A percentile compares a stretch with the other conserved stretches of the same genome.
phyloP scores from a whole-genome alignment of 192 early-diverging fungal genomes.

The Umbelopsis sp. region DNA sequence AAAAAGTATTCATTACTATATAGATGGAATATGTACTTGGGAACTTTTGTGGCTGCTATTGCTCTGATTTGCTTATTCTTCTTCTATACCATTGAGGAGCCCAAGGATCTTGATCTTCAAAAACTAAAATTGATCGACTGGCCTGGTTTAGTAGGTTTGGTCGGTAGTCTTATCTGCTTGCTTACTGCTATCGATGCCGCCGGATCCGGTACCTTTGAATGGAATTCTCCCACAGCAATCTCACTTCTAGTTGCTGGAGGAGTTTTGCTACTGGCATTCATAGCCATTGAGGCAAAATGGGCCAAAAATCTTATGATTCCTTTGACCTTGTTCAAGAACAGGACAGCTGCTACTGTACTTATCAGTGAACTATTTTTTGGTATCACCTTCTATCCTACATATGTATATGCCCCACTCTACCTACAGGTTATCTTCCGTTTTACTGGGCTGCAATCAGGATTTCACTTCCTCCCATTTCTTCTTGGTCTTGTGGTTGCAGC shows the following conservation, averaged over 20 bases:
- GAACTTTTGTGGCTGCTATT: background rate
- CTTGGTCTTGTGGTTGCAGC: slow-evolving; percentile 60
- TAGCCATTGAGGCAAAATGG: slow-evolving; percentile 63
- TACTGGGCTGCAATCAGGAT: slow-evolving; percentile 49
- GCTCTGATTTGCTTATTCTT: background rate
- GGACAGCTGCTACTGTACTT: slow-evolving; percentile 36
- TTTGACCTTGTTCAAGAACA: slow-evolving; percentile 56
- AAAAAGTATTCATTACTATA: background rate
- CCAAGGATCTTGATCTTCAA: slow-evolving; percentile 8
- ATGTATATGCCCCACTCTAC: slow-evolving; percentile 68
- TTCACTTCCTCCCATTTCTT: slow-evolving; percentile 72
- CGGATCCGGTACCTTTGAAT: slow-evolving; percentile 42
- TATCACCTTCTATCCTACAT: slow-evolving; percentile 44
- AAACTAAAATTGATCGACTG: slow-evolving; percentile 67
- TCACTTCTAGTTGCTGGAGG: slow-evolving; percentile 20
- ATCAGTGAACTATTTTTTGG: slow-evolving; percentile 39
- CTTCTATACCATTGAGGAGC: background rate
- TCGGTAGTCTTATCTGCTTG: slow-evolving; percentile 52
- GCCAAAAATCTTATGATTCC: slow-evolving; percentile 72
- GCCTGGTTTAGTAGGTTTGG: slow-evolving; percentile 50
- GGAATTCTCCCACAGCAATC: slow-evolving; percentile 26
- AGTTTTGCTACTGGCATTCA: slow-evolving; percentile 44
- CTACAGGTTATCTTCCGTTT: slow-evolving; percentile 68
- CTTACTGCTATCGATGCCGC: slow-evolving; percentile 69
- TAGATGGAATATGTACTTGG: slow-evolving; percentile 1